phyloP scores from a whole-genome alignment of 176 grass and related monocot species.

The Raddia distichophylla region DNA sequence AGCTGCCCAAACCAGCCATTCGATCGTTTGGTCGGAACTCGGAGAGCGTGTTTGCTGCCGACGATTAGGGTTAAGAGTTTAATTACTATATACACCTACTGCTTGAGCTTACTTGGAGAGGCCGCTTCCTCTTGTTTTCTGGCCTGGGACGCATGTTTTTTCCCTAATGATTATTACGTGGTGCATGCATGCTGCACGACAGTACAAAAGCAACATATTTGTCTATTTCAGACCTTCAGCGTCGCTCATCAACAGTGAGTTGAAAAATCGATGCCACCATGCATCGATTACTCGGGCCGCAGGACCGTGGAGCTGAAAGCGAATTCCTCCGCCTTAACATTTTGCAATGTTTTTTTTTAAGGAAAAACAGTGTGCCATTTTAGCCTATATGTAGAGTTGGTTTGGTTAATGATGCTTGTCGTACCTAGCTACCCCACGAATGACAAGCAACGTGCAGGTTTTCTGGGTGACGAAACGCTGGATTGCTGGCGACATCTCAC shows the following conservation, averaged over 20 bases:
- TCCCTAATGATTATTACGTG: neutral
- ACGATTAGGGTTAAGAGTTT: conserved; percentile 6
- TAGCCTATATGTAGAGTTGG: too few species aligned
- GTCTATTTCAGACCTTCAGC: neutral
- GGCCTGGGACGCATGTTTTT: neutral
- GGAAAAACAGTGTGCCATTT: too few species aligned
- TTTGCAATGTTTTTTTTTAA: too few species aligned
- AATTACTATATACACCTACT: neutral
- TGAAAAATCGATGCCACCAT: neutral
- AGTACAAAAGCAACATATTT: neutral
- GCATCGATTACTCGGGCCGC: neutral
- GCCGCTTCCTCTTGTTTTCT: neutral
- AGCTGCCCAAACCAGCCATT: conserved; percentile 15
- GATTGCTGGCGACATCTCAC: neutral
- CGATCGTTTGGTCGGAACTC: neutral
- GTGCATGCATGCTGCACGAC: conserved; percentile 14
- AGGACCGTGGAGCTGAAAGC: conserved; percentile 15
- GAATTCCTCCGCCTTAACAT: neutral
- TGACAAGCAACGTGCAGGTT: neutral
- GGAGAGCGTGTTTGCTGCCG: conserved; percentile 38
- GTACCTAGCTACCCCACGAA: neutral
- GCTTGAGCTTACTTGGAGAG: neutral
- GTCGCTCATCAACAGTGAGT: neutral
- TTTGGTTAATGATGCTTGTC: neutral
- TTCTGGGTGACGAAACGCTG: conserved; percentile 14